Conservation (phyloP, 495 filamentous ascomycete species). For the Talaromyces liani region DNA sequence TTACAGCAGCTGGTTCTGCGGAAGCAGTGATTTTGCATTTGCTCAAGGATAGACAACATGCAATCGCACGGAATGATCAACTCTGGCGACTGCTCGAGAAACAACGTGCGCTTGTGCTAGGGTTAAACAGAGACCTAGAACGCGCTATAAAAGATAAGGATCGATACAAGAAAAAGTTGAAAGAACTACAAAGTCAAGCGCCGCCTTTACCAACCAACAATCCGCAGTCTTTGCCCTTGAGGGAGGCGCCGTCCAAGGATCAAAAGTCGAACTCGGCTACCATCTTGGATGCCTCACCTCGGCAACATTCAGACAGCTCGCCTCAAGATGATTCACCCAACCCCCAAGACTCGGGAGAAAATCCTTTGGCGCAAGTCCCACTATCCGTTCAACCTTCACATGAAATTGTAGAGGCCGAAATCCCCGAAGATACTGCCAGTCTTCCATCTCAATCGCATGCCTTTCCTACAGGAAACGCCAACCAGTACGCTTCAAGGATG, state of each 20-base stretch:
- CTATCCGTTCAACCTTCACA: not conserved
- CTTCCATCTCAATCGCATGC: not conserved
- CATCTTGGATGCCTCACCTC: not conserved
- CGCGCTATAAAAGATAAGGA: constrained; percentile 91
- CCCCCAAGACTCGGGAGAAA: not conserved
- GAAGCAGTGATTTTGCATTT: constrained; percentile 86
- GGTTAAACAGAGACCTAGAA: constrained; percentile 91
- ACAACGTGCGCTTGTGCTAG: constrained; percentile 86
- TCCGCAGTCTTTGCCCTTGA: not conserved
- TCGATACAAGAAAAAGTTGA: constrained; percentile 81
- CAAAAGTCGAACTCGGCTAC: not conserved
- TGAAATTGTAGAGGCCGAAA: not conserved
- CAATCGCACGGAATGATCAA: constrained; percentile 82
- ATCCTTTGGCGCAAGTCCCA: not conserved
- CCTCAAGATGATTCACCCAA: not conserved
- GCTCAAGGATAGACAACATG: constrained; percentile 82
- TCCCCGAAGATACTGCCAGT: not conserved
- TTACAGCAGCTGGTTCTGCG: constrained; percentile 77
- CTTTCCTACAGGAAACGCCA: not conserved
- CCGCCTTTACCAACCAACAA: constrained; percentile 38
- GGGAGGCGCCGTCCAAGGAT: not conserved
- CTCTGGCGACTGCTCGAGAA: constrained; percentile 95
- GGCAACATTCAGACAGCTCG: not conserved
- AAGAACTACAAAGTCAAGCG: constrained; percentile 54
- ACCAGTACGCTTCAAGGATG: not conserved